These are phyloP conservation scores for Paraurostyla sp. DNA, from an alignment of 73 alveolate species.

Conservation along the genomic window DNA sequence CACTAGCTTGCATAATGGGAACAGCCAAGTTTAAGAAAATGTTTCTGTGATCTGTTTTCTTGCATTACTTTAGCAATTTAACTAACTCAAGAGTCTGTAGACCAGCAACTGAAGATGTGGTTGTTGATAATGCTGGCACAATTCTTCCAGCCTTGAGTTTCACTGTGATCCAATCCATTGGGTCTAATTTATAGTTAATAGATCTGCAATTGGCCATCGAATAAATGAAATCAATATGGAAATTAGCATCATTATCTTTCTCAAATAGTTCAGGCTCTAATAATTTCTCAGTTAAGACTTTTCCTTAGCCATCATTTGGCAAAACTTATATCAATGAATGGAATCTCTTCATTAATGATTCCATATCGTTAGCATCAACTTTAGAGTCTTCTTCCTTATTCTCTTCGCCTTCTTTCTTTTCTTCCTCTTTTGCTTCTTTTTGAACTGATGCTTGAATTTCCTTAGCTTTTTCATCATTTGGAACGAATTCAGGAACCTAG, in stretches of 20 bases:
- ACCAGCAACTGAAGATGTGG: conserved; percentile 96
- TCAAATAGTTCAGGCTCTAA: conserved; percentile 86
- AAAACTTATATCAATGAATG: conserved; percentile 58
- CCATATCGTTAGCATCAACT: conserved; percentile 65
- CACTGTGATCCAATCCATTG: conserved; percentile 94
- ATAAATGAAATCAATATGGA: conserved; percentile 92
- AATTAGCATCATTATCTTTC: conserved; percentile 94
- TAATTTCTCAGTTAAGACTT: conserved; percentile 52
- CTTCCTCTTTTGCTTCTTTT: conserved; percentile 80
- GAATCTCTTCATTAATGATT: conserved; percentile 66
- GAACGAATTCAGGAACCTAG: conserved; percentile 76
- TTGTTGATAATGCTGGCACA: conserved; percentile 96
- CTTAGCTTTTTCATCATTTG: conserved; percentile 77
- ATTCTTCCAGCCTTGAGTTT: conserved; percentile 97
- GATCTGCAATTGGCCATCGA: conserved; percentile 94
- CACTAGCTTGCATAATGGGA: conserved; percentile 86
- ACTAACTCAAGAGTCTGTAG: conserved; percentile 92
- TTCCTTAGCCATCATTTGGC: background rate
- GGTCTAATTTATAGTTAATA: conserved; percentile 86
- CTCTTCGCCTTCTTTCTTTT: conserved; percentile 66
- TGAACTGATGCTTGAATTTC: conserved; percentile 75
- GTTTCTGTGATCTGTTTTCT: conserved; percentile 78
- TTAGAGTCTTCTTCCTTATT: conserved; percentile 59
- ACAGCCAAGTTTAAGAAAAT: conserved; percentile 92
- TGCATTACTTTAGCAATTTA: conserved; percentile 80